phyloP scores from a whole-genome alignment of 495 filamentous ascomycete species.

The Aspergillus diversus region DNA sequence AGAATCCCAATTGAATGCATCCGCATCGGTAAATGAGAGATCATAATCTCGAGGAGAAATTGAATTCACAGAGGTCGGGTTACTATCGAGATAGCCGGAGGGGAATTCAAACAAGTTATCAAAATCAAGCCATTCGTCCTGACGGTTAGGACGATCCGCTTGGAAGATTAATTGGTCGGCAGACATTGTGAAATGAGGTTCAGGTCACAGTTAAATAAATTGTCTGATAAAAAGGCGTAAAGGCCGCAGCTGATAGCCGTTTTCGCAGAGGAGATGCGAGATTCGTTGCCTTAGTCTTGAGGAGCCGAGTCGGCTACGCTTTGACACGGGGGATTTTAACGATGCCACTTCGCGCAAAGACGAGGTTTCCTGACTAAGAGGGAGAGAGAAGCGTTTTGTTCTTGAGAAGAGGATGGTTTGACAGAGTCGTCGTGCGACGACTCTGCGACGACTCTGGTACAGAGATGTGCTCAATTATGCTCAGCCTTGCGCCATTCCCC shows the following conservation, averaged over 20 bases:
- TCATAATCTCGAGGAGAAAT: constrained; percentile 40
- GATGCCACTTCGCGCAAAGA: constrained; percentile 6
- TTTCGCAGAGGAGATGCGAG: constrained; percentile 6
- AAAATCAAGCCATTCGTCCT: constrained; percentile 44
- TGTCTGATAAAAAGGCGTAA: not conserved
- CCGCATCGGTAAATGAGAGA: constrained; percentile 32
- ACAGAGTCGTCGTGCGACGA: not conserved
- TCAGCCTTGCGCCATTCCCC: constrained; percentile 9
- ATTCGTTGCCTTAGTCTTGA: not conserved
- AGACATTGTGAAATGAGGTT: constrained; percentile 22
- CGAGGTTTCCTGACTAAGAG: constrained; percentile 2
- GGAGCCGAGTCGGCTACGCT: constrained; percentile 11
- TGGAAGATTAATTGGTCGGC: constrained; percentile 27
- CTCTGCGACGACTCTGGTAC: no score
- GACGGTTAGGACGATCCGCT: constrained; percentile 29
- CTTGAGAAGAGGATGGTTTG: not conserved
- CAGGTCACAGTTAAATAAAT: constrained; percentile 1
- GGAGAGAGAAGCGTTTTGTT: constrained; percentile 1
- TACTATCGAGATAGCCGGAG: constrained; percentile 34
- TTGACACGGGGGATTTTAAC: not conserved
- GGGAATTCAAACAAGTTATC: constrained; percentile 46
- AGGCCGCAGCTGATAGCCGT: constrained; percentile 18
- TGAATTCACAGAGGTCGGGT: constrained; percentile 38
- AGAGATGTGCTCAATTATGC: not conserved
- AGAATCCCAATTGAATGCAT: constrained; percentile 28